Percentiles rank a stretch among this genome's conserved stretches.
These are phyloP conservation scores for Pilobolus umbonatus DNA, from an alignment of 192 early-diverging fungal genomes.

Conservation along the genomic window DNA sequence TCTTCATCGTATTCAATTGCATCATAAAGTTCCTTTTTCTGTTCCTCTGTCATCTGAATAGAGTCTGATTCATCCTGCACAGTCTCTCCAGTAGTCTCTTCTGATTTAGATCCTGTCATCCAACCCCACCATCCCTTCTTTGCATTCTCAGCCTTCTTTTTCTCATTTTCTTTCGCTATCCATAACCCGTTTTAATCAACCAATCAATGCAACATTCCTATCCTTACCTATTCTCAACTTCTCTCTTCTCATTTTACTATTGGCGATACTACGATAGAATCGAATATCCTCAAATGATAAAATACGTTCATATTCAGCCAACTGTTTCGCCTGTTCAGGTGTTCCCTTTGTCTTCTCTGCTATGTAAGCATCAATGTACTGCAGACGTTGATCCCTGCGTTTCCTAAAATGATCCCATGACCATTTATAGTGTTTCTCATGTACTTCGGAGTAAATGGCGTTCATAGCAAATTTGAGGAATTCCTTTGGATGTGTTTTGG, in stretches of 20 bases:
- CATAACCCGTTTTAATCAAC: neutral
- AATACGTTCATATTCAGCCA: constrained; percentile 55
- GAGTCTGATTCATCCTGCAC: constrained; percentile 1
- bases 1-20: constrained; percentile 78
- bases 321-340: constrained; percentile 31
- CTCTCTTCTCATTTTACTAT: constrained; percentile 57
- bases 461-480: constrained; percentile 64
- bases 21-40: constrained; percentile 77
- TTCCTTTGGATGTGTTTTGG: constrained; percentile 65
- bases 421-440: constrained; percentile 65
- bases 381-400: constrained; percentile 62
- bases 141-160: constrained; percentile 34
- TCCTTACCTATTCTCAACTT: constrained; percentile 42
- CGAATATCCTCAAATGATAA: constrained; percentile 77
- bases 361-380: constrained; percentile 64
- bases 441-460: constrained; percentile 70
- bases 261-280: constrained; percentile 63
- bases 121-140: constrained; percentile 46
- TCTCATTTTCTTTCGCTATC: constrained; percentile 25
- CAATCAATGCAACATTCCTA: too few species aligned
- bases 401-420: constrained; percentile 68
- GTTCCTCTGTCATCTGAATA: constrained; percentile 54
- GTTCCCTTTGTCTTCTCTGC: constrained; percentile 28
- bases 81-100: neutral
- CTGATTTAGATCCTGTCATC: neutral